These are phyloP conservation scores for Sclerotinia borealis DNA, from an alignment of 2,329 filamentous ascomycete species.

Conservation along the genomic window DNA sequence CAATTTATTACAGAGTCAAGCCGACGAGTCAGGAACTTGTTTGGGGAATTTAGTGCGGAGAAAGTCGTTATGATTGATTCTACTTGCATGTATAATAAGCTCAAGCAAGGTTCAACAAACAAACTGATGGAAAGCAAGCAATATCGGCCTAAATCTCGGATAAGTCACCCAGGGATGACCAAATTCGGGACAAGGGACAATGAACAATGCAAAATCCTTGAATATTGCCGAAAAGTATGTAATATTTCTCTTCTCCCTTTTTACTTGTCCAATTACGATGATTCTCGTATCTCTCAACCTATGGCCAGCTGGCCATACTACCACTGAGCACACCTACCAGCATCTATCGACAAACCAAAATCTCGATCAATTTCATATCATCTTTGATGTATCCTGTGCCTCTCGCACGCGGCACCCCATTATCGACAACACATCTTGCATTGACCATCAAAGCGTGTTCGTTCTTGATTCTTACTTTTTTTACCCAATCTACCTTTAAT, in stretches of 20 bases:
- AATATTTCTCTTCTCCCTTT: not conserved
- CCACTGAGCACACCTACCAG: not conserved
- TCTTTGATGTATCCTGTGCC: not conserved
- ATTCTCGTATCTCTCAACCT: not conserved
- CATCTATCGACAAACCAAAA: not conserved
- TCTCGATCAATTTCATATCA: not conserved
- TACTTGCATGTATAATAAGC: too few relatives aligned
- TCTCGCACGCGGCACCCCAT: conserved; percentile 7
- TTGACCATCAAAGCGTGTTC: conserved; percentile 11
- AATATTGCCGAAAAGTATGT: not conserved
- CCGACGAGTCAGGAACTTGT: too few relatives aligned
- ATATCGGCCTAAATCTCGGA: not conserved
- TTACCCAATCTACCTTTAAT: not conserved
- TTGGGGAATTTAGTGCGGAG: not conserved
- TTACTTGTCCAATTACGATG: not conserved
- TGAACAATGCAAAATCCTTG: not conserved
- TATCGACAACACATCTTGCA: conserved; percentile 25
- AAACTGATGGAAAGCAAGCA: too few relatives aligned
- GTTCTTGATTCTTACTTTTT: not conserved
- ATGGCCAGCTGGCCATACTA: too few relatives aligned
- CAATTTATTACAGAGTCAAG: too few relatives aligned
- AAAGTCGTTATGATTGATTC: too few relatives aligned
- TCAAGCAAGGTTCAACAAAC: too few relatives aligned
- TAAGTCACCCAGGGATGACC: not conserved
- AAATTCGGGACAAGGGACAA: conserved; percentile 6